phyloP scores from a whole-genome alignment of 306 rosid genomes.

The Quillaja saponaria region DNA sequence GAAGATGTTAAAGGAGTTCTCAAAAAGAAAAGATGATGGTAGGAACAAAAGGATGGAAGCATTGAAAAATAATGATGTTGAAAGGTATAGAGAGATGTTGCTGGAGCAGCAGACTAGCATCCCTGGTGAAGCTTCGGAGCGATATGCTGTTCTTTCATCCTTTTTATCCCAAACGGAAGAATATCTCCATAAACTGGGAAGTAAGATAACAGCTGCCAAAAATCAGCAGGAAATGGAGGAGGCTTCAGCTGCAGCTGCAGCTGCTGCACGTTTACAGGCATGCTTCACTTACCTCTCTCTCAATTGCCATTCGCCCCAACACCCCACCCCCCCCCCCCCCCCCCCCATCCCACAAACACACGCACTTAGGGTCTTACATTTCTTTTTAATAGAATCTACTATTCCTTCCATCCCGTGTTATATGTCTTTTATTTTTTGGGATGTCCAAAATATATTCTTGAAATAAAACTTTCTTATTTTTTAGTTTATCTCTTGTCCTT shows the following conservation, averaged over 20 bases:
- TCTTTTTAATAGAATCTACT: background rate
- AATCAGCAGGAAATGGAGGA: slow-evolving; percentile 91
- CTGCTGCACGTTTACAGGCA: slow-evolving; percentile 92
- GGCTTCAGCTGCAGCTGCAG: slow-evolving; percentile 88
- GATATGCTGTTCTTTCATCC: slow-evolving; percentile 93
- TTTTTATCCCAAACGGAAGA: slow-evolving; percentile 95
- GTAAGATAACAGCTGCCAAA: slow-evolving; percentile 91
- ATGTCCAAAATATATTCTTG: no score
- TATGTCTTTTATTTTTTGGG: slow-evolving; percentile 13
- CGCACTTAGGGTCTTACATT: background rate
- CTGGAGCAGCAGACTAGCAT: slow-evolving; percentile 91
- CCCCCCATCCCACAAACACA: background rate
- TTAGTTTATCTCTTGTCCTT: background rate
- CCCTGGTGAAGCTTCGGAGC: slow-evolving; percentile 90
- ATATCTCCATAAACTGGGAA: slow-evolving; percentile 89
- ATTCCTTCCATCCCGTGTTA: no score
- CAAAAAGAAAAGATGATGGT: slow-evolving; percentile 92
- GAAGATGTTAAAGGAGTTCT: slow-evolving; percentile 88
- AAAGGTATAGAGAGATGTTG: slow-evolving; percentile 95
- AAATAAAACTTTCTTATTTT: no score
- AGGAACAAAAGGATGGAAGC: slow-evolving; percentile 96
- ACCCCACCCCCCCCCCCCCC: no score
- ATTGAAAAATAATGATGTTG: slow-evolving; percentile 93
- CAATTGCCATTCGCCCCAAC: no score
- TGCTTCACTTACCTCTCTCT: slow-evolving; percentile 27